Percentiles rank a stretch among this genome's conserved stretches.
Conservation (phyloP, 129 eudicot genomes). For the Flaveria trinervia region DNA sequence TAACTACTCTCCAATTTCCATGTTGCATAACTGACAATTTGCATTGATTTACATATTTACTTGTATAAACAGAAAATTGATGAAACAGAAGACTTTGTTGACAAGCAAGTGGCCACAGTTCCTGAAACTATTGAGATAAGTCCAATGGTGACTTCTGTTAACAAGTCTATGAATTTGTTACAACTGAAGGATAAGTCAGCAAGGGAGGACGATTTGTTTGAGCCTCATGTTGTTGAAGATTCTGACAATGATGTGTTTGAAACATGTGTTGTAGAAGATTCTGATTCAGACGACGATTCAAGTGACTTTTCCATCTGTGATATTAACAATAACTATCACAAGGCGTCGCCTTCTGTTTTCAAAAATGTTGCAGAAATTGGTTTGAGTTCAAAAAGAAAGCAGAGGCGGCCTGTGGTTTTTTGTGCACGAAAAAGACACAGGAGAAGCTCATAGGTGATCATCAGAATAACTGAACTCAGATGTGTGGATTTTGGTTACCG, state of each 20-base stretch:
- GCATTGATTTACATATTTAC: background rate
- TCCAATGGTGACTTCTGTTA: background rate
- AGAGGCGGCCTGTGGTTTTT: background rate
- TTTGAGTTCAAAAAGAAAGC: conserved; percentile 23
- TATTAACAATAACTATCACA: conserved; percentile 14
- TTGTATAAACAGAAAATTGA: conserved; percentile 45
- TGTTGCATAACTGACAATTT: conserved; percentile 10
- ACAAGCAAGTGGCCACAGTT: conserved; percentile 21
- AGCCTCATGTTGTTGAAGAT: conserved; percentile 23
- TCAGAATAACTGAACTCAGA: background rate
- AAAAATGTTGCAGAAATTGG: background rate
- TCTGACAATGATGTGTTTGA: conserved; percentile 36
- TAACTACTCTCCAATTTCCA: background rate
- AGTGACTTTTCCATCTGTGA: background rate
- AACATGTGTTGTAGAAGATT: conserved; percentile 47
- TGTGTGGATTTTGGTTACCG: conserved; percentile 7
- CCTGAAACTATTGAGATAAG: conserved; percentile 13
- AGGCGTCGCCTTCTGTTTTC: background rate
- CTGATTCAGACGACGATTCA: conserved; percentile 39
- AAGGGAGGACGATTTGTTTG: conserved; percentile 2
- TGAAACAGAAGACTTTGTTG: conserved; percentile 28
- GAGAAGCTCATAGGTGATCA: conserved; percentile 22
- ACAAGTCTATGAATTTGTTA: conserved; percentile 17
- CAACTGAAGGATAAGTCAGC: conserved; percentile 17
- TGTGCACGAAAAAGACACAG: conserved; percentile 21